Conservation (phyloP, 345 rosid species). For the Erucastrum elatum region DNA sequence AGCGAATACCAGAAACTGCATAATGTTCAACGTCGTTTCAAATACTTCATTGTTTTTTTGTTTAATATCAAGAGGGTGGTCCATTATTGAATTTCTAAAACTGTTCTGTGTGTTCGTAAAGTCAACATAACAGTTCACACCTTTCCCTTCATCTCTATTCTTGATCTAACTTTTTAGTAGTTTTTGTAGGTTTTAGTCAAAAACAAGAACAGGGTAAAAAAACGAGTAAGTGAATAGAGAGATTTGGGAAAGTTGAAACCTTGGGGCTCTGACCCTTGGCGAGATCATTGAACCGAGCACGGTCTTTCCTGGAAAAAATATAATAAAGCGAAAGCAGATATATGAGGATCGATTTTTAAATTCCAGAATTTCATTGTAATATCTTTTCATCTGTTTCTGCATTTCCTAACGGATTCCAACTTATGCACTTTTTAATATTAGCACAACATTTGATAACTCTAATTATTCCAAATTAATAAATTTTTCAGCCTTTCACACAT, state of each 20-base stretch:
- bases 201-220: background rate
- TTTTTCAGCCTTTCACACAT: background rate
- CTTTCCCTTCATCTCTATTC: background rate
- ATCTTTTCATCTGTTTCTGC: background rate
- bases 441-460: background rate
- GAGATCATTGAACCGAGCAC: slow-evolving; percentile 58
- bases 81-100: slow-evolving; percentile 4
- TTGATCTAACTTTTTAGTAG: background rate
- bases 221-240: background rate
- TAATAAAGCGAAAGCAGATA: background rate
- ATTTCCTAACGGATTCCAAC: slow-evolving; percentile 5
- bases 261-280: slow-evolving; percentile 85
- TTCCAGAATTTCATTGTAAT: background rate
- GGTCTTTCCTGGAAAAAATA: slow-evolving; percentile 55
- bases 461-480: background rate
- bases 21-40: background rate
- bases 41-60: background rate
- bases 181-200: background rate
- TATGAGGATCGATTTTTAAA: background rate
- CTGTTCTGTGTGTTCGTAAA: slow-evolving; percentile 12
- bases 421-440: background rate
- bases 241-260: slow-evolving; percentile 46
- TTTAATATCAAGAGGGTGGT: slow-evolving; percentile 3
- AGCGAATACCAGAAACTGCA: slow-evolving; percentile 89
- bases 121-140: slow-evolving; percentile 28